Evolutionary conservation across 169 alveolate species (phyloP), one percentile per base, ranked within the genome.

Genomic region (Amoebophrya sp.): DNA sequence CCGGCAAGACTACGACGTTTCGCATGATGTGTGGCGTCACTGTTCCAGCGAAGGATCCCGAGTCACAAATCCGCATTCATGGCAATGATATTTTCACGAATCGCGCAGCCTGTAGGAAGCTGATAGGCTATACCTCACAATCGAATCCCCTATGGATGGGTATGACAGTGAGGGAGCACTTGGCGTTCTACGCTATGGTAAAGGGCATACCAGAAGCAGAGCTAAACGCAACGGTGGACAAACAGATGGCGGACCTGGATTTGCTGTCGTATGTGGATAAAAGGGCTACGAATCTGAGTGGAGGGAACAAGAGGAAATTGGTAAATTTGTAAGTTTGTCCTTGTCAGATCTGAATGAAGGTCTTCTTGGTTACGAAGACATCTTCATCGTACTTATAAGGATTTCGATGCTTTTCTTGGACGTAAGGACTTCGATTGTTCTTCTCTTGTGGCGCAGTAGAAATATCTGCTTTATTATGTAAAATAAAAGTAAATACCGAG

Each of bases 281-380:
- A 41, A 92, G 90, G 33, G 96, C 98, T 40, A 96, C 96, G 1
- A 94, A 94, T 33, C 94, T 95, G 18, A 95, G 97, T 23, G 98
- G 98, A 33, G 98, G 98, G 18, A 97, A 97, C 91, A 96, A 96
- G 91, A 90, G 98, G 55, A 97, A 97, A 91, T 94, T 97, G 83
- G 94, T n/a, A n/a, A n/a, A n/a, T n/a, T n/a, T n/a, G n/a, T n/a
- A n/a, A n/a, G n/a, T n/a, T n/a, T n/a, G n/a, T n/a, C n/a, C n/a
- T n/a, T n/a, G n/a, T n/a, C n/a, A n/a, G n/a, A n/a, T n/a, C n/a
- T n/a, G n/a, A n/a, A n/a, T n/a, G n/a, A n/a, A n/a, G n/a, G n/a
- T n/a, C n/a, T n/a, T n/a, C n/a, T n/a, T n/a, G n/a, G n/a, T n/a
- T n/a, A n/a, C n/a, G n/a, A n/a, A n/a, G n/a, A n/a, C n/a, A n/a